Base-by-base conservation (phyloP, 2,329 filamentous ascomycete genomes). In the Graphiopsis chlorocephala region DNA sequence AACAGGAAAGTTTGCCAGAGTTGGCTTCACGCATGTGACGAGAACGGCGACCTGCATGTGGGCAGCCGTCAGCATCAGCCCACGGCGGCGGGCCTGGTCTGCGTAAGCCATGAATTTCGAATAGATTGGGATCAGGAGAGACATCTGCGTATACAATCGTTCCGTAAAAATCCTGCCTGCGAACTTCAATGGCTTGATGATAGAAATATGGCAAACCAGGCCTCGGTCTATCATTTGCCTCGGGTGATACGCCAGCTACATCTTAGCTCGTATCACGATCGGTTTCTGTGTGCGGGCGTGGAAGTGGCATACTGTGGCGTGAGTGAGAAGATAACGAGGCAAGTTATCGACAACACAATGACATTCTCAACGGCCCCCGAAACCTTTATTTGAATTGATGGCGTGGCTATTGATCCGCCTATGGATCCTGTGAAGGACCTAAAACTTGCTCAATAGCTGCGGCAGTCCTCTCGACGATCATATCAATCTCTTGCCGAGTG, bases 401-500 rank as follows among this genome's bases (percentile, higher is more conserved):
- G 2, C n/a, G 7, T 20, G 12, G 3, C n/a, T 45, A 45, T 20
- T 12, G n/a, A 45, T 20, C 38, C 38, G 38, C 4, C n/a, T 20
- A 45, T 45, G 38, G n/a, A 45, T 45, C 38, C 17, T 20, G 10
- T 45, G 38, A 45, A 11, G 17, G 12, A 20, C 68, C 69, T 26
- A 80, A 75, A 61, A 77, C 78, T 26, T 84, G 82, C 14, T 78
- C 73, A n/a, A 90, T 73, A 14, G 88, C 80, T 35, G 73, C 78
- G 2, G 72, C 74, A 6, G 85, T 76, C 0, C 77, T 78, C 23
- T 81, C 76, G 1, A 85, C 85, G 59, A 88, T 84, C 28, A 78
- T 70, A 6, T 85, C 80, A 59, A 90, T 77, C 26, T 89, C 85
- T 12, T 78, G 78, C 47, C 75, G 75, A 0, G 82, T 85, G 26